Base-by-base conservation (phyloP, 306 rosid genomes). In the Coriaria nepalensis region DNA sequence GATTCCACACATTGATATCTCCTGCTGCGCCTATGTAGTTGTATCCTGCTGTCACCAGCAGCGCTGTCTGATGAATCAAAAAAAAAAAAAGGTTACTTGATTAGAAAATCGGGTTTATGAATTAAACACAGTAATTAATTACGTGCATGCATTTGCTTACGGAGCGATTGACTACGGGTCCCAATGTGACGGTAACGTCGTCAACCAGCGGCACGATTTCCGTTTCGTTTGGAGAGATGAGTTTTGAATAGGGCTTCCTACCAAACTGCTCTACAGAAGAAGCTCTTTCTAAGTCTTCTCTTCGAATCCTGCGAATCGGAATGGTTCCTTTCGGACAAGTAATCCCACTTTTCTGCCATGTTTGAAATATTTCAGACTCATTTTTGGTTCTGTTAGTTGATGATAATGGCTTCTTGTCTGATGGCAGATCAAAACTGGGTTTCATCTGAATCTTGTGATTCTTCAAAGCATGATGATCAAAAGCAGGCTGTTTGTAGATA, bases 331-430 rank as follows among this genome's bases (percentile, higher is more conserved):
- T 6, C 6, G 93, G 93, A 68, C 96, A 78, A 6, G 29, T 20
- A 20, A 63, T 71, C 64, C 86, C 93, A 48, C 70, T 74, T 53
- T 29, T 78, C 1, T 67, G 93, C 93, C 93, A 86, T 39, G 44
- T 57, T 7, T 81, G 93, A 14, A 50, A 53, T 2, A 57, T 10
- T 0, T 14, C 13, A 1, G 63, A 53, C 49, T 35, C 38, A 13
- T 54, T 20, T 14, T 47, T 46, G 2, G 10, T 43, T 15, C 47
- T 61, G 42, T 60, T 8, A 50, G 48, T 46, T n/a, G 41, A 44
- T 20, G 37, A 44, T 10, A 7, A 4, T 0, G 35, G 5, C 13
- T 44, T 10, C 2, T 44, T 36, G 4, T 50, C 15, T 5, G 57
- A 55, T 33, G 57, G 40, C 13, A 48, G 7, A 0, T 11, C 5